phyloP scores from a whole-genome alignment of 164 flowering plant species.

The Chimonanthus salicifolius region DNA sequence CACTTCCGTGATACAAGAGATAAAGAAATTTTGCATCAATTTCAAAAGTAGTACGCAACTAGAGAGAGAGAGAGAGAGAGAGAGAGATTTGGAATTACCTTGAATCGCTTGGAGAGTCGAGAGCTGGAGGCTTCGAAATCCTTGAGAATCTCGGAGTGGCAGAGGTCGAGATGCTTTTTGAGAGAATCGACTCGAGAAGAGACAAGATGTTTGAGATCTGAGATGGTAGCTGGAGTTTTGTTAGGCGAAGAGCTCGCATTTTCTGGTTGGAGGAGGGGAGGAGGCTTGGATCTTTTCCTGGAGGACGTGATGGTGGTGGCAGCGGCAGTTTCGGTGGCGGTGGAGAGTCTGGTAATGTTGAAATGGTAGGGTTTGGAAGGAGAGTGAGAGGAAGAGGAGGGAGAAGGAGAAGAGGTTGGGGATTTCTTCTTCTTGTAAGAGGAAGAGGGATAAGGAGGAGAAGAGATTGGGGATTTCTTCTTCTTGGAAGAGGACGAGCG shows the following conservation, averaged over 20 bases:
- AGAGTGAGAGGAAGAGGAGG: not conserved
- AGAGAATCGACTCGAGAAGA: conserved; percentile 46
- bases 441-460: not conserved
- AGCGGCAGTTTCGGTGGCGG: not conserved
- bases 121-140: conserved; percentile 59
- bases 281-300: conserved; percentile 4
- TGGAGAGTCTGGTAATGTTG: not conserved
- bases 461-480: not conserved
- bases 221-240: conserved; percentile 28
- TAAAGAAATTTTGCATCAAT: too few relatives aligned
- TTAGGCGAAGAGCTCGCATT: conserved; percentile 16
- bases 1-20: too few relatives aligned
- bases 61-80: too few relatives aligned
- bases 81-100: conserved; percentile 28
- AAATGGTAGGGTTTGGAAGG: conserved; percentile 12
- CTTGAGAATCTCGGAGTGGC: conserved; percentile 59
- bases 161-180: conserved; percentile 53
- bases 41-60: too few relatives aligned
- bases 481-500: not conserved
- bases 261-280: conserved; percentile 4
- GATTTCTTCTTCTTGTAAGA: not conserved
- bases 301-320: not conserved
- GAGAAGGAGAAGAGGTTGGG: not conserved
- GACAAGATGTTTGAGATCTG: conserved; percentile 55
- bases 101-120: conserved; percentile 59